Base-by-base conservation (phyloP, 345 rosid genomes). In the Sonneratia caseolaris region DNA sequence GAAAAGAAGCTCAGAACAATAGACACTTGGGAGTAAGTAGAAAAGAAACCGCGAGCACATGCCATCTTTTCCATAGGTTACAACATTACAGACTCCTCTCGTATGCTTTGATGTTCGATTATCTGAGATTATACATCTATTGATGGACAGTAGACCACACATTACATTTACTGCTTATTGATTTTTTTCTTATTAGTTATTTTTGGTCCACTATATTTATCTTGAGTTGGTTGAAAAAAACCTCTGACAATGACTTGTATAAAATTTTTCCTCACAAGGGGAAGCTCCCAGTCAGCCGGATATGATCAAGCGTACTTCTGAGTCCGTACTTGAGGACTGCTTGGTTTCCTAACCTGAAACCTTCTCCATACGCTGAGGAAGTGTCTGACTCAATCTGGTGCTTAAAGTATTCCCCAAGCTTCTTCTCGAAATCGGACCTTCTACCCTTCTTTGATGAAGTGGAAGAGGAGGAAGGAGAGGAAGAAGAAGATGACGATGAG, bases 341-440 rank as follows among this genome's bases (percentile, higher is more conserved):
- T 81, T 70, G 64, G 56, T 87, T 83, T 51, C 97, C 99, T 72
- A 69, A 72, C 81, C 96, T 86, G 82, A 89, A 96, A 65, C 99
- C 99, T 10, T 84, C 95, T 76, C 99, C 99, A 42, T 92, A 96
- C 49, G 93, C 92, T 69, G 89, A 18, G 19, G 99, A 96, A 22
- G 85, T 49, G 82, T 96, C 98, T 0, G 88, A 69, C 82, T 91
- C 98, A 0, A 96, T 92, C 79, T 96, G 98, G 78, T 88, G 96
- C 82, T 89, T 89, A 42, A 92, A 86, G 76, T 86, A 92, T 70
- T 86, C 89, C 38, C 99, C 98, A 6, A 96, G 92, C 74, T 87
- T 85, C 88, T 91, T 96, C 92, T 96, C 99, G 22, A 87, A 92
- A 22, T 87, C 96, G 0, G 99, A 91, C 62, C 89, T 81, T 71